These are phyloP conservation scores for Colletotrichum destructivum DNA, from an alignment of 2,329 filamentous ascomycete species.

Conservation along the genomic window DNA sequence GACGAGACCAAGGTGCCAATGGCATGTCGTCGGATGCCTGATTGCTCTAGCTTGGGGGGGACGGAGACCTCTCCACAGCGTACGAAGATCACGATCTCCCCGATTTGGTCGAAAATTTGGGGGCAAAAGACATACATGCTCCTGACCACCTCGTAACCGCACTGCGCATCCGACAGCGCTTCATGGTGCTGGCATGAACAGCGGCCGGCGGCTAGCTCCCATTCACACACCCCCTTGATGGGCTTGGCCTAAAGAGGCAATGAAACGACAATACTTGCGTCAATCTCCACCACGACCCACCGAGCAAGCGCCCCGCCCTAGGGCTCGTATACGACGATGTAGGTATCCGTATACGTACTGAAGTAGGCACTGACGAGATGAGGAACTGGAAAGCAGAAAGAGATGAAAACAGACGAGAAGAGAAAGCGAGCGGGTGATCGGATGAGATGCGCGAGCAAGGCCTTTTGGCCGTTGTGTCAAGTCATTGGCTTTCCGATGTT, in stretches of 20 bases:
- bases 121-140: conserved; percentile 7
- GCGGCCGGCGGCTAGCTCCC: conserved; percentile 39
- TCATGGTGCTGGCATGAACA: conserved; percentile 32
- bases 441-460: conserved; percentile 11
- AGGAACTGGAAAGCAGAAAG: conserved; percentile 10
- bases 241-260: conserved; percentile 35
- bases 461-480: conserved; percentile 33
- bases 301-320: conserved; percentile 28
- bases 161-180: not conserved
- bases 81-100: conserved; percentile 29
- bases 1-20: conserved; percentile 24
- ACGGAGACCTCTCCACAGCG: conserved; percentile 5
- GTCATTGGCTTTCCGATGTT: conserved; percentile 37
- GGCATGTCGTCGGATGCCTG: conserved; percentile 31
- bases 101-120: conserved; percentile 3
- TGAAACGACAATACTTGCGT: conserved; percentile 36
- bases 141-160: conserved; percentile 31
- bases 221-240: conserved; percentile 5
- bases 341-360: too few species aligned
- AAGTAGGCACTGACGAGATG: not conserved
- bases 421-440: not conserved
- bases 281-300: conserved; percentile 30
- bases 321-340: conserved; percentile 23
- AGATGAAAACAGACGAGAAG: not conserved
- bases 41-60: conserved; percentile 16